These are phyloP conservation scores for Allomyces macrogynus DNA, from an alignment of 192 early-diverging fungal species.

Conservation along the genomic window DNA sequence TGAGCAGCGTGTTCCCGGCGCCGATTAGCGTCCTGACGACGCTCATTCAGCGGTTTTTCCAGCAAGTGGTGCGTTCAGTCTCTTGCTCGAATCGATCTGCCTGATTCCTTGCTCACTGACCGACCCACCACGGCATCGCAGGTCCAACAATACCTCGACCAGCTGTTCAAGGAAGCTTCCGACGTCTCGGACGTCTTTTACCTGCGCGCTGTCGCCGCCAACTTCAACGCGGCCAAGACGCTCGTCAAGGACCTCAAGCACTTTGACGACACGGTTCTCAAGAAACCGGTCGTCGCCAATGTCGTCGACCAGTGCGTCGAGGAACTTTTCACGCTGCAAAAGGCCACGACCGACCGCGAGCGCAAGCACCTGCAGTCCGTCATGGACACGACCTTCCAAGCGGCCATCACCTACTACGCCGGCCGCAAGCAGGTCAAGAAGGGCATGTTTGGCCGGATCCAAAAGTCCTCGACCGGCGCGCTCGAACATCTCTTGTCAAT, in stretches of 20 bases:
- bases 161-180: slow-evolving; percentile 46
- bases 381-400: slow-evolving; percentile 18
- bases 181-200: slow-evolving; percentile 54
- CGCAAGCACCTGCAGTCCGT: slow-evolving; percentile 14
- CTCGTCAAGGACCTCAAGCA: slow-evolving; percentile 57
- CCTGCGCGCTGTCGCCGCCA: slow-evolving; percentile 48
- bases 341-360: slow-evolving; percentile 10
- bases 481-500: not conserved
- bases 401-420: slow-evolving; percentile 7
- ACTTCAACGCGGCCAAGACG: slow-evolving; percentile 49
- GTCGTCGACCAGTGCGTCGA: slow-evolving; percentile 15
- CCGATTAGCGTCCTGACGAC: slow-evolving; percentile 75
- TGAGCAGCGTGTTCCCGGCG: slow-evolving; percentile 86
- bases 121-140: slow-evolving; percentile 8
- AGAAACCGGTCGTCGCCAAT: slow-evolving; percentile 10
- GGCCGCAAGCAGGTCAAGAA: not conserved
- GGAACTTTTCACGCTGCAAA: slow-evolving; percentile 15
- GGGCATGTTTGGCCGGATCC: not conserved
- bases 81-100: not conserved
- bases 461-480: not conserved
- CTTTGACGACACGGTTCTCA: slow-evolving; percentile 47
- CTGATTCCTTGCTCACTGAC: not conserved
- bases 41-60: slow-evolving; percentile 86
- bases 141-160: slow-evolving; percentile 79
- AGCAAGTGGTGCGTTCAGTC: slow-evolving; percentile 51